Percentiles rank a stretch among this genome's conserved stretches.
phyloP scores from a whole-genome alignment of 192 early-diverging fungal species.

The Coemansia sp. region DNA sequence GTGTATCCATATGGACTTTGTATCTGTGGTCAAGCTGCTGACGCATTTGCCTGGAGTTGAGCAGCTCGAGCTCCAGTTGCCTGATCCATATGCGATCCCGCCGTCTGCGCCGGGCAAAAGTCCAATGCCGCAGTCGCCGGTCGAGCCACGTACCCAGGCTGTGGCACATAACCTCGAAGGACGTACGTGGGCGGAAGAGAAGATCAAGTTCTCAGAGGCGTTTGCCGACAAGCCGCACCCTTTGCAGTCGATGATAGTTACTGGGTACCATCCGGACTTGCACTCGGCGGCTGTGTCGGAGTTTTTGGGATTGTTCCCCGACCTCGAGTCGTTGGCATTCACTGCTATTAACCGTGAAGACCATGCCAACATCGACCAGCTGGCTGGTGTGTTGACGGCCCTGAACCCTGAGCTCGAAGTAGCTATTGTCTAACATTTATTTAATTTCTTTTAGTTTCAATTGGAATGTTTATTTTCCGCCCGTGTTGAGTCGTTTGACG shows the following conservation, averaged over 20 bases:
- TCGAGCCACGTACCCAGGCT: not conserved
- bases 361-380: conserved; percentile 52
- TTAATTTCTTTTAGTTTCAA: conserved; percentile 1
- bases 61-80: conserved; percentile 51
- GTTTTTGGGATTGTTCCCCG: conserved; percentile 47
- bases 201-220: conserved; percentile 23
- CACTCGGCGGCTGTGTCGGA: conserved; percentile 44
- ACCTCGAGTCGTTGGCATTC: conserved; percentile 46
- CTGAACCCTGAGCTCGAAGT: conserved; percentile 48
- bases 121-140: not conserved
- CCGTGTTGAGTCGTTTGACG: conserved; percentile 6
- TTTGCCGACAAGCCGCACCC: conserved; percentile 45
- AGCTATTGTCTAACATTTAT: conserved; percentile 24
- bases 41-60: conserved; percentile 40
- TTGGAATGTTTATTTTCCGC: not conserved
- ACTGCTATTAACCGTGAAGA: conserved; percentile 41
- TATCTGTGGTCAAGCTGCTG: conserved; percentile 35
- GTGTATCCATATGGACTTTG: conserved; percentile 47
- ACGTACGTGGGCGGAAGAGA: conserved; percentile 42
- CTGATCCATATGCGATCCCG: conserved; percentile 32
- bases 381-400: conserved; percentile 48
- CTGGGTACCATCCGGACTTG: conserved; percentile 45
- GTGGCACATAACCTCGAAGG: conserved; percentile 50
- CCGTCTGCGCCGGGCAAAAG: conserved; percentile 10
- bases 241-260: conserved; percentile 42